Conservation (phyloP, 805 yeast species). For the Candida stauntonica region DNA sequence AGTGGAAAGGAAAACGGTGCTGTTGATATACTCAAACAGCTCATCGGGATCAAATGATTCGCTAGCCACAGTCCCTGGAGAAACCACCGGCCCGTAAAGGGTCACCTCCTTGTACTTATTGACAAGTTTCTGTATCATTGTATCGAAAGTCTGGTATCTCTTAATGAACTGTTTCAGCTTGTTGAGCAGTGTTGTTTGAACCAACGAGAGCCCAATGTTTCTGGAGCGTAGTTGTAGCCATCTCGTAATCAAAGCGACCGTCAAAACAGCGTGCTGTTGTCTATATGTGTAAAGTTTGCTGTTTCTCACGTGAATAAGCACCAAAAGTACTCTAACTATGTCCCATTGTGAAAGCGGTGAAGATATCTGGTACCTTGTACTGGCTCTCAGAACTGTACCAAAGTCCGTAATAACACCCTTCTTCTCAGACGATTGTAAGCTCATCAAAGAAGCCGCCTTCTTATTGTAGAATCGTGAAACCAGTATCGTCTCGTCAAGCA, state of each 20-base stretch:
- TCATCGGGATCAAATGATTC: too few species aligned
- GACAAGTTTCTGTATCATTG: slow-evolving; percentile 25
- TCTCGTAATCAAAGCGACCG: slow-evolving; percentile 6
- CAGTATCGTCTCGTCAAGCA: slow-evolving; percentile 37
- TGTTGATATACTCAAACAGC: slow-evolving; percentile 22
- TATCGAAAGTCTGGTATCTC: slow-evolving; percentile 26
- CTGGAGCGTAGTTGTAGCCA: slow-evolving; percentile 8
- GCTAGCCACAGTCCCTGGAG: too few species aligned
- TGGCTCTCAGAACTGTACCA: slow-evolving; percentile 2
- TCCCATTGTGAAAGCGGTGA: not conserved
- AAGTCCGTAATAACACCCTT: slow-evolving; percentile 4
- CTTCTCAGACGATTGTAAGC: slow-evolving; percentile 1
- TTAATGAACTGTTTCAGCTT: slow-evolving; percentile 19
- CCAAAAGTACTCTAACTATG: slow-evolving; percentile 1
- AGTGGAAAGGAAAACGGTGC: slow-evolving; percentile 31
- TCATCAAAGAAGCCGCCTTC: slow-evolving; percentile 12
- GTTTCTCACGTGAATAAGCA: slow-evolving; percentile 1
- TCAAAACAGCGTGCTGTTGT: slow-evolving; percentile 1
- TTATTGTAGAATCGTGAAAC: slow-evolving; percentile 24
- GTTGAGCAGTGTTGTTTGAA: slow-evolving; percentile 15
- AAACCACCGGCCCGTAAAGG: slow-evolving; percentile 21
- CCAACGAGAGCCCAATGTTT: slow-evolving; percentile 4
- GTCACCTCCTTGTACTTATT: slow-evolving; percentile 29
- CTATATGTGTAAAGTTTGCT: slow-evolving; percentile 1
- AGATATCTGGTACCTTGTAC: slow-evolving; percentile 3